Conservation (phyloP, 129 eudicot species). For the Flaveria robusta region DNA sequence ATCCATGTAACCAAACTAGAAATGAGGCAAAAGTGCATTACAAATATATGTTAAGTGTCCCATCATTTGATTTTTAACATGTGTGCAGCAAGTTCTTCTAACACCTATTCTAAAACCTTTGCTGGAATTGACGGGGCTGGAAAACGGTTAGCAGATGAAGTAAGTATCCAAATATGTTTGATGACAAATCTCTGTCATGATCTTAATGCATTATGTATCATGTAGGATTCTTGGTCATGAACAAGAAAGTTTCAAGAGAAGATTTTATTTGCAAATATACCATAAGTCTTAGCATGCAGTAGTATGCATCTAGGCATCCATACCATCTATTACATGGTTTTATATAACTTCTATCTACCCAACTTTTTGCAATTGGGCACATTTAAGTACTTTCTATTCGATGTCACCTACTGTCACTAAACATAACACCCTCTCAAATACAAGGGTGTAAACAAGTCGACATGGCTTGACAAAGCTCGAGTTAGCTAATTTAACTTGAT, state of each 20-base stretch:
- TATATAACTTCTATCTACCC: neutral
- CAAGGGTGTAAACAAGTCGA: neutral
- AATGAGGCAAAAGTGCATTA: neutral
- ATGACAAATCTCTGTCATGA: neutral
- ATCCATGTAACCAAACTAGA: neutral
- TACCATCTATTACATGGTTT: neutral
- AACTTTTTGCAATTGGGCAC: neutral
- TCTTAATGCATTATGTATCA: conserved; percentile 16
- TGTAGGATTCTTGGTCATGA: neutral
- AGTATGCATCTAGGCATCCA: neutral
- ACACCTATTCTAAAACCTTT: conserved; percentile 80
- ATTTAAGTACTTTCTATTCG: neutral
- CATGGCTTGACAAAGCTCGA: neutral
- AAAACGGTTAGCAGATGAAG: conserved; percentile 92
- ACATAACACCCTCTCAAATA: neutral
- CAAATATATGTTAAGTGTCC: neutral
- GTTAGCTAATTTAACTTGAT: neutral
- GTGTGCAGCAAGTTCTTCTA: conserved; percentile 87
- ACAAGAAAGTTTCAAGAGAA: conserved; percentile 1
- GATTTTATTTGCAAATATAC: neutral
- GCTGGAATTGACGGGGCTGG: conserved; percentile 96
- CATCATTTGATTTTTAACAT: conserved; percentile 10
- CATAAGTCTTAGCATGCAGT: neutral
- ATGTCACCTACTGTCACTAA: neutral
- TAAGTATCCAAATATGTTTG: conserved; percentile 44